Evolutionary conservation across 345 rosid species (phyloP), one percentile per base, ranked within the genome.

Genomic region (Pugionium dolabratum): DNA sequence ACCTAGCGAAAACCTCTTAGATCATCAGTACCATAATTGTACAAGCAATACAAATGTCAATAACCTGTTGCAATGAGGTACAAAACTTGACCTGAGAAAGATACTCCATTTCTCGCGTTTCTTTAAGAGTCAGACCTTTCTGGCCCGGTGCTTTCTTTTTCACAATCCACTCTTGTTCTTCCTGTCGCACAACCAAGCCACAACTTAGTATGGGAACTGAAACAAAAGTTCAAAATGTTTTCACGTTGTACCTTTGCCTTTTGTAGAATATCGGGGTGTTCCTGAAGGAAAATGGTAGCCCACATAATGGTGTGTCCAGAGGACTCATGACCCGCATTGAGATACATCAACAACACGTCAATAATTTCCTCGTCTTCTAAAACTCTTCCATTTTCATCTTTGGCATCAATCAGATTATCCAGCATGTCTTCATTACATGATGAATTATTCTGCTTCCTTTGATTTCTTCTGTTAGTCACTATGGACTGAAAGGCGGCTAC

Each of bases 291-390:
- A 42, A 73, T 44, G 9, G 90, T 77, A 7, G 94, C 85, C 97
- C 97, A 89, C 90, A 90, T 92, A 1, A 77, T 86, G 58, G 84
- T 83, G 75, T 89, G 97, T 3, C 85, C 96, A 2, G 97, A 89
- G 52, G 98, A 92, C 78, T 92, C 98, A 55, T 92, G 97, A 55
- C 98, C 98, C 1, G 97, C 98, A 76, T 93, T 90, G 70, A 93
- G 79, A 76, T 93, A 93, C 97, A 87, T 90, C 18, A 93, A 25
- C 45, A 87, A 66, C 26, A 92, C 62, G 75, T 93, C 97, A 1
- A 93, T 82, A 69, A 90, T 87, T 57, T 93, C 96, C 66, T 87
- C 85, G 3, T 93, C 85, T 1, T 58, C 69, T 59, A 93, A 73
- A 70, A 67, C 80, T 67, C 80, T 77, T 18, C 97, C 94, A 25